Evolutionary conservation across 1,284 basidiomycete species (phyloP), one percentile per base, ranked within the genome.

Genomic region (Sanghuangporus weigelae): DNA sequence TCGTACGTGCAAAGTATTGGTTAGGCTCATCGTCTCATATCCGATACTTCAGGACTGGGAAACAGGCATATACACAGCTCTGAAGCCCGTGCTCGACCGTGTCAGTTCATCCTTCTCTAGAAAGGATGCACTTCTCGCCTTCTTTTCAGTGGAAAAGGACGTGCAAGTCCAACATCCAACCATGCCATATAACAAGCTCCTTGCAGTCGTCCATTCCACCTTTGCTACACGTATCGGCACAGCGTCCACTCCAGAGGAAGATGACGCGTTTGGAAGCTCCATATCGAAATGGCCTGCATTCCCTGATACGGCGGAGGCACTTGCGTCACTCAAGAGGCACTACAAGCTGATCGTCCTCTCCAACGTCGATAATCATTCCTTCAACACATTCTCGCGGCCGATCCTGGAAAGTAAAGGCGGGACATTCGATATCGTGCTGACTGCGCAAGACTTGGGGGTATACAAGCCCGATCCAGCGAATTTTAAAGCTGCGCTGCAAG

Each of bases 291-390:
- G 89, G 88, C 75, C 78, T 2, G 77, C 82, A 11, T 92, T 91
- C 74, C 80, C 84, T 0, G 89, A 91, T 72, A 88, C 85, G 6
- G 71, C 78, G 65, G 72, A 75, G 16, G 89, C 88, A 0, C 81
- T 92, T 3, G 77, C 76, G 48, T 73, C 75, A 49, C 81, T 91
- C 59, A 79, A 86, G 39, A 77, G 79, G 64, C 78, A 81, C 69
- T 90, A 83, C 75, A 85, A 84, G 65, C 84, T 91, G 64, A 78
- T 85, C 60, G 86, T 90, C 1, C 78, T 91, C 42, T 90, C 88
- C 66, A 91, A 92, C 73, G 85, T 91, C 68, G 89, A 92, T 68
- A 79, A 81, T 60, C 68, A 70, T 16, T 87, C 86, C 42, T 89
- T 90, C 71, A 63, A 60, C 39, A 74, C 79, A 2, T 75, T 79